These are phyloP conservation scores for Peribolospora baueri DNA, from an alignment of 768 basidiomycete genomes.

Conservation along the genomic window DNA sequence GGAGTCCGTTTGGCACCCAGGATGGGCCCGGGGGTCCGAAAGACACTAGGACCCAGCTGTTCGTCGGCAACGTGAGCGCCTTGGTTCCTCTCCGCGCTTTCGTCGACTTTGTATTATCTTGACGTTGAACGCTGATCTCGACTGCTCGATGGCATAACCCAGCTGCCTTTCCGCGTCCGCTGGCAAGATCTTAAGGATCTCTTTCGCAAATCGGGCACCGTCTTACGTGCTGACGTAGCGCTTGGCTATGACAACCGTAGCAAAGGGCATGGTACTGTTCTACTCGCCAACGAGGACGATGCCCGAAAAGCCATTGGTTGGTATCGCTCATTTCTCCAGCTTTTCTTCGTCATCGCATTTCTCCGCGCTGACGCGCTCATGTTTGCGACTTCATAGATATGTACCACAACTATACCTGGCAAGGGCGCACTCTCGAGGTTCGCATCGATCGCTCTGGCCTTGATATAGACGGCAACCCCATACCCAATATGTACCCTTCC, in stretches of 20 bases:
- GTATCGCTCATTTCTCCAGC: slow-evolving; percentile 1
- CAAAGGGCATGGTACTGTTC: slow-evolving; percentile 76
- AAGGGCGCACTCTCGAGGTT: too few relatives aligned
- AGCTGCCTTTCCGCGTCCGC: slow-evolving; percentile 88
- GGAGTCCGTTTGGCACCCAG: slow-evolving; percentile 7
- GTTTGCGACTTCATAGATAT: slow-evolving; percentile 28
- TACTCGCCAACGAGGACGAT: slow-evolving; percentile 82
- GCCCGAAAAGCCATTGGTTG: slow-evolving; percentile 59
- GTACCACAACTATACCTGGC: slow-evolving; percentile 91
- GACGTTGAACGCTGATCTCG: neutral
- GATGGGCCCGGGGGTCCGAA: neutral
- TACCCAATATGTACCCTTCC: too few relatives aligned
- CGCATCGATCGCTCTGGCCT: too few relatives aligned
- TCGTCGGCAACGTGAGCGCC: slow-evolving; percentile 68
- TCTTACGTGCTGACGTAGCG: slow-evolving; percentile 36
- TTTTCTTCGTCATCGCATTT: neutral
- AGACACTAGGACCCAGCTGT: slow-evolving; percentile 84
- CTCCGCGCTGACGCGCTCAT: neutral
- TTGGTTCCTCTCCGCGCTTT: slow-evolving; percentile 2
- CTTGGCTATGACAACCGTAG: slow-evolving; percentile 65
- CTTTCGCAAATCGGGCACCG: slow-evolving; percentile 80
- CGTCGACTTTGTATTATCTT: slow-evolving; percentile 4
- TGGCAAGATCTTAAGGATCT: slow-evolving; percentile 99
- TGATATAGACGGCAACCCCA: too few relatives aligned
- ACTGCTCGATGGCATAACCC: slow-evolving; percentile 4